Base-by-base conservation (phyloP, 2,329 filamentous ascomycete genomes). In the Helminthosporium solani region DNA sequence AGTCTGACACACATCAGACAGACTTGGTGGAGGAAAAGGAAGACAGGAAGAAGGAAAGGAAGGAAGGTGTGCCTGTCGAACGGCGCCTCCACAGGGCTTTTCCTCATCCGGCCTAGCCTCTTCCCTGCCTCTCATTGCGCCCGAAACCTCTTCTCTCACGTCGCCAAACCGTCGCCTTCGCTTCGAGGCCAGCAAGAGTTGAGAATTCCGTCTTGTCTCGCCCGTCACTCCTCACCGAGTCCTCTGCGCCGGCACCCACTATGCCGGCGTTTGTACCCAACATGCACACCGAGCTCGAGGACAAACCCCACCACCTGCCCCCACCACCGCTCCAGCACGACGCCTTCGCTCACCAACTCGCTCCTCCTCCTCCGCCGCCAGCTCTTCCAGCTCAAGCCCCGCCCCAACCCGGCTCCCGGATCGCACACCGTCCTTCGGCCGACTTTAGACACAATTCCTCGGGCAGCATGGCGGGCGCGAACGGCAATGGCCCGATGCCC, bases 401-500 rank as follows among this genome's bases (percentile, higher is more conserved):
- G n/a, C n/a, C 18, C 34, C 23, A 16, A 16, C n/a, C 18, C 19
- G 23, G 56, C 30, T 60, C 60, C 25, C 56, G 58, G 23, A 50
- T 61, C 40, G 40, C 55, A 34, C 64, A 62, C 43, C 57, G 61
- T 27, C 47, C 61, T 36, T 67, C 64, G 33, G 50, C 53, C 54
- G 62, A 70, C 45, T 62, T 67, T 51, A 58, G 65, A 44, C 58
- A 58, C 33, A 51, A 53, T 16, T 45, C 53, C 14, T 53, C 60
- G 27, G 60, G 59, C 59, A 57, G 40, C 53, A 70, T 68, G 64
- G 51, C 66, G 15, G 64, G 57, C 56, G 57, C 63, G 21, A 66
- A 68, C 56, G 61, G 63, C 42, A 63, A 66, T 49, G 65, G 55
- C 38, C 63, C 67, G 46, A 56, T 71, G 61, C 54, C 69, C 4